Evolutionary conservation across 345 rosid species (phyloP), one percentile per base, ranked within the genome.

Genomic region (Aquilaria malaccensis): DNA sequence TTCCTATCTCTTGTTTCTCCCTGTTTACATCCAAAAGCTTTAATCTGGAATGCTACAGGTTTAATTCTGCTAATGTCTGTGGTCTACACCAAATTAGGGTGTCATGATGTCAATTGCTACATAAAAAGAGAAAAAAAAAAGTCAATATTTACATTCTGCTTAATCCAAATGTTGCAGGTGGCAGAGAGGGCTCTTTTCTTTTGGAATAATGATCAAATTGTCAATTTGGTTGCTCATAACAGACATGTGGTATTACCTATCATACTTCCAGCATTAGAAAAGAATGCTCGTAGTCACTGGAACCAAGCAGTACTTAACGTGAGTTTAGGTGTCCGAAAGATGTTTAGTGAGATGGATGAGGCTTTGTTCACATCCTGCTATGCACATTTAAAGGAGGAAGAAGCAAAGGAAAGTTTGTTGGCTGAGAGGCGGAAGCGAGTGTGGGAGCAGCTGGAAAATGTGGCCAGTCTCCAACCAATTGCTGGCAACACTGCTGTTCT

Each of bases 141-240:
- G 1, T 37, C 22, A 37, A 37, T 5, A 37, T 4, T 61, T n/a
- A 54, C 10, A 13, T 63, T 53, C 55, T 47, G 48, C 22, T 41
- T 50, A 12, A 43, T 15, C 50, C 13, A 33, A 58, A 61, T 66
- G 57, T 70, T 65, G 75, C 83, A 91, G 98, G 96, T 91, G 56
- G 92, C 98, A 22, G 98, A 91, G 77, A 85, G 95, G 66, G 83
- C 98, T 54, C 77, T 91, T 12, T 83, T 84, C 77, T 70, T 88
- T 50, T 91, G 98, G 98, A 91, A 88, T 89, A 91, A 88, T 2
- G 98, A 91, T 75, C 98, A 88, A 72, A 83, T 88, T 7, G 79
- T 86, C 46, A 79, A 83, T 76, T 71, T 91, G 74, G 76, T 88
- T 51, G 82, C 80, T 30, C 92, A 83, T 22, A 86, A 83, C 68